Evolutionary conservation across 2,329 filamentous ascomycete species (phyloP).

Genomic region (Aspergillus sp.): DNA sequence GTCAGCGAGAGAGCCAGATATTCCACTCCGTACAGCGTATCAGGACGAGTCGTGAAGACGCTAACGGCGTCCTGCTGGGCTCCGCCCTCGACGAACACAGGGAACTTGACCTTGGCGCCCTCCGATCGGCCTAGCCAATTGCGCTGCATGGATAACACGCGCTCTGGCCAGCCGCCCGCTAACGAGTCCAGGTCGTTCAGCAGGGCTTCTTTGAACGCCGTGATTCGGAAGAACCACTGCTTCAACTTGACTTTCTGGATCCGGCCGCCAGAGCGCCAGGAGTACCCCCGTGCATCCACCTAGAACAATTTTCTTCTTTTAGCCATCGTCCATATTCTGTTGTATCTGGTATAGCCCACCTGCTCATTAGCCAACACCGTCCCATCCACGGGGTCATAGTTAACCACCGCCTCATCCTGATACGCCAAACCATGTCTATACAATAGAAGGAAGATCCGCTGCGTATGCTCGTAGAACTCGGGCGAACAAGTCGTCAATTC

Average conservation of each 20-base stretch:
- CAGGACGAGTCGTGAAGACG: constrained; percentile 76
- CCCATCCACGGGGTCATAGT: constrained; percentile 82
- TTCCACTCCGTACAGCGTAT: constrained; percentile 80
- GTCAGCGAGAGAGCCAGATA: constrained; percentile 70
- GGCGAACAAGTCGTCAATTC: constrained; percentile 79
- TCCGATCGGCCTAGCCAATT: constrained; percentile 80
- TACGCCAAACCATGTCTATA: constrained; percentile 69
- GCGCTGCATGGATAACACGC: constrained; percentile 71
- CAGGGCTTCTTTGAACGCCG: constrained; percentile 64
- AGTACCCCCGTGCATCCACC: constrained; percentile 75
- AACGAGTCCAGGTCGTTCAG: constrained; percentile 63
- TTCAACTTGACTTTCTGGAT: constrained; percentile 71
- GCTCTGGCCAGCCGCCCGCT: constrained; percentile 67
- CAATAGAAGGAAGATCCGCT: constrained; percentile 73
- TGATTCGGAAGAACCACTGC: constrained; percentile 88
- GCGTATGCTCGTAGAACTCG: constrained; percentile 81
- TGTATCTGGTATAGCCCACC: constrained; percentile 14
- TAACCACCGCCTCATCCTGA: constrained; percentile 74
- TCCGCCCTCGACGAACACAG: constrained; percentile 39
- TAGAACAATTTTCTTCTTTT: constrained; percentile 6
- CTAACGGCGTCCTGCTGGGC: constrained; percentile 44
- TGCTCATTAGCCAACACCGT: constrained; percentile 90
- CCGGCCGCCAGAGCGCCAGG: constrained; percentile 79
- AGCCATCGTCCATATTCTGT: constrained; percentile 2
- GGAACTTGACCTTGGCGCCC: constrained; percentile 65